phyloP scores from a whole-genome alignment of 768 basidiomycete genomes.

The Phaeotremella skinneri region DNA sequence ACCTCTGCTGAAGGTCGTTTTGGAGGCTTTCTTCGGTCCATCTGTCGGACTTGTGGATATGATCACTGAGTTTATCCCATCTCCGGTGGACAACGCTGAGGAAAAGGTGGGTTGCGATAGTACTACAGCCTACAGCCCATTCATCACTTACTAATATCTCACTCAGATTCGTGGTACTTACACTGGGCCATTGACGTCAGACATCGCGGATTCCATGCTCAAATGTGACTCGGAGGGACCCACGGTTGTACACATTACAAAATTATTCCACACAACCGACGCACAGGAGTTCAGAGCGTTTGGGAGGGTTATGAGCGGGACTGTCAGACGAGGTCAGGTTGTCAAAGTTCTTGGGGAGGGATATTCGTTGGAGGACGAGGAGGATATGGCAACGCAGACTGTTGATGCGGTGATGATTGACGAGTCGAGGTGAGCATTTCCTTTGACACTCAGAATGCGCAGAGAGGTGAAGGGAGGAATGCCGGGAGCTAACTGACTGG shows the following conservation, averaged over 20 bases:
- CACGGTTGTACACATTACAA: constrained; percentile 86
- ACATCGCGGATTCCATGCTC: constrained; percentile 74
- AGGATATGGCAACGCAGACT: constrained; percentile 84
- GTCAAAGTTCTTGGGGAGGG: constrained; percentile 98
- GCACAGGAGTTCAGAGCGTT: constrained; percentile 96
- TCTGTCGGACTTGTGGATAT: constrained; percentile 88
- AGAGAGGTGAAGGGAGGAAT: neutral
- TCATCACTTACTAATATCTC: constrained; percentile 2
- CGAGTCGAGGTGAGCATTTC: constrained; percentile 75
- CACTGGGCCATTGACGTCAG: constrained; percentile 79
- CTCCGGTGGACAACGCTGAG: constrained; percentile 53
- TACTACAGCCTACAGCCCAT: neutral
- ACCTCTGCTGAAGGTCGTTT: constrained; percentile 85
- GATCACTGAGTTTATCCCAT: constrained; percentile 84
- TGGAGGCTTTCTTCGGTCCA: constrained; percentile 89
- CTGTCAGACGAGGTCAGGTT: constrained; percentile 73
- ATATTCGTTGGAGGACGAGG: constrained; percentile 98
- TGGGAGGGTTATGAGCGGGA: constrained; percentile 90
- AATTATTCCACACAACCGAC: constrained; percentile 93
- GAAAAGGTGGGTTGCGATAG: constrained; percentile 45
- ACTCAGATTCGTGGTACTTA: constrained; percentile 76
- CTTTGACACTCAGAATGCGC: neutral
- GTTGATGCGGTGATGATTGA: constrained; percentile 88
- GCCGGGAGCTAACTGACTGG: constrained; percentile 14
- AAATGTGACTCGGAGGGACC: constrained; percentile 79